Base-by-base conservation (phyloP, 345 rosid genomes). In the Bruguiera gymnorhiza region DNA sequence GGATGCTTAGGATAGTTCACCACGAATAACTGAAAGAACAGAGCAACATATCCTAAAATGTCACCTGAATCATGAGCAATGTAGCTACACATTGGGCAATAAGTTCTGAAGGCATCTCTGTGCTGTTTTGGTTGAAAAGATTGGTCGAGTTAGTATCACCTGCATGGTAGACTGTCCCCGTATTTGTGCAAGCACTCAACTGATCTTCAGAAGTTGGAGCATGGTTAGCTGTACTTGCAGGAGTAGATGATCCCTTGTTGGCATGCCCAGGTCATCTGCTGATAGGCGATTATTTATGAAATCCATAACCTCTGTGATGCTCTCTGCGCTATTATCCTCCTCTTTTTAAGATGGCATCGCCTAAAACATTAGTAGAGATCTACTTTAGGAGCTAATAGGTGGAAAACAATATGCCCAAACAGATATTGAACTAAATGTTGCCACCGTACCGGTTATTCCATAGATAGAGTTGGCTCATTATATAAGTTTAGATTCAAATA, bases 21-120 rank as follows among this genome's bases (percentile, higher is more conserved):
- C 39, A 11, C 46, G 8, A 61, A 34, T 70, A 30, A 29, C 20
- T 27, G 30, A 20, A 55, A 29, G 27, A 10, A 37, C 23, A 20
- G 34, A 0, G 19, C 6, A 36, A 56, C 10, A 21, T 27, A 10
- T 27, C 4, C 60, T 10, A 23, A 24, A 48, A 52, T 56, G 66
- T 75, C 62, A 88, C 96, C 96, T 86, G 93, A 76, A 88, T 88
- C 91, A 88, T 85, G 65, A 88, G 84, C 80, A 90, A 71, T 64
- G 96, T 83, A 51, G 93, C 88, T 55, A 90, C 86, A 70, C 89
- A 90, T 6, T 84, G 83, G 8, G 87, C 78, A 50, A 90, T 83
- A 65, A 90, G 84, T 55, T 88, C 89, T 19, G 84, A 83, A 2
- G 93, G 93, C 57, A 90, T 78, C 60, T 78, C 80, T 15, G 67